A percentile compares a stretch with the other conserved stretches of the same genome.
These are phyloP conservation scores for Smittium mucronatum DNA, from an alignment of 371 early-diverging fungal genomes.

Conservation along the genomic window DNA sequence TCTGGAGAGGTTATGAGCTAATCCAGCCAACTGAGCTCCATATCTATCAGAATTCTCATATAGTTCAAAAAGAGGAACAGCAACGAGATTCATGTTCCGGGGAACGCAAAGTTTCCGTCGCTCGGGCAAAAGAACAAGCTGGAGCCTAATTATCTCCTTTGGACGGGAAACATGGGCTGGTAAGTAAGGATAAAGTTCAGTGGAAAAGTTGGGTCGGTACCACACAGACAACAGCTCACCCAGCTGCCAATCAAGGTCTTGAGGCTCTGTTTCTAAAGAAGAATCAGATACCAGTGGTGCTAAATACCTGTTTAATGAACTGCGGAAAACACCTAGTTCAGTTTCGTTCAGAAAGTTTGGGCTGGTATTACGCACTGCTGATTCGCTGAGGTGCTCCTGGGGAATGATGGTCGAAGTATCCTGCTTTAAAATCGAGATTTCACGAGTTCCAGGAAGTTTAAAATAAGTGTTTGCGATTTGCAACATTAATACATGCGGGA, in stretches of 20 bases:
- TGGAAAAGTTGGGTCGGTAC: constrained; percentile 72
- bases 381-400: not conserved
- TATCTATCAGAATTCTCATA: constrained; percentile 61
- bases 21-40: constrained; percentile 56
- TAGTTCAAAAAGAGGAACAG: constrained; percentile 70
- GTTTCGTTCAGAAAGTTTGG: not conserved
- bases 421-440: constrained; percentile 49
- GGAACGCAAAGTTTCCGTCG: constrained; percentile 62
- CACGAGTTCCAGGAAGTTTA: constrained; percentile 65
- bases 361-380: not conserved
- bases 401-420: not conserved
- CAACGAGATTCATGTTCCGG: constrained; percentile 60
- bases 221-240: constrained; percentile 56
- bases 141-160: constrained; percentile 62
- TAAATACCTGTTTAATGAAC: constrained; percentile 38
- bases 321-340: not conserved
- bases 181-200: constrained; percentile 64
- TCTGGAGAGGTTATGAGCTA: constrained; percentile 54
- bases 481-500: constrained; percentile 68
- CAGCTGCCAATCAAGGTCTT: constrained; percentile 49
- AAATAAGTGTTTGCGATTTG: constrained; percentile 63
- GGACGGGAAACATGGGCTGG: constrained; percentile 67
- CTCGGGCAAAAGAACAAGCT: constrained; percentile 60
- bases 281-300: constrained; percentile 15
- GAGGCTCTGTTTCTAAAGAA: constrained; percentile 14